These are phyloP conservation scores for Kondoa subrosea DNA, from an alignment of 768 basidiomycete genomes.

Conservation along the genomic window DNA sequence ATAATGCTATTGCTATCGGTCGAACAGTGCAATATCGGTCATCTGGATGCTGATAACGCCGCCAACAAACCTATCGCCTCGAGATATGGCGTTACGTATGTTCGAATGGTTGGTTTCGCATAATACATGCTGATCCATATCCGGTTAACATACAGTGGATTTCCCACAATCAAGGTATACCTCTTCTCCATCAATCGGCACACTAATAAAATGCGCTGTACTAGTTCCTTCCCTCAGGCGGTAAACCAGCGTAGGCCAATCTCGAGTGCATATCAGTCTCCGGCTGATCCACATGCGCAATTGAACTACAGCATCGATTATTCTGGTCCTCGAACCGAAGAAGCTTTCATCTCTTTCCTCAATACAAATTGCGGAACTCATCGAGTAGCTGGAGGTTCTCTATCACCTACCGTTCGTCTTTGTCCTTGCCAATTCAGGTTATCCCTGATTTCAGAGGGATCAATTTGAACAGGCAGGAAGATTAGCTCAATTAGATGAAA, in stretches of 20 bases:
- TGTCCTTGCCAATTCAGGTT: not conserved
- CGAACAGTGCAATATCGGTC: slow-evolving; percentile 72
- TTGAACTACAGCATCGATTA: slow-evolving; percentile 51
- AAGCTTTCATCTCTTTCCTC: slow-evolving; percentile 58
- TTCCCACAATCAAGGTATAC: slow-evolving; percentile 68
- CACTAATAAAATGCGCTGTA: not conserved
- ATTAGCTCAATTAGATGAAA: slow-evolving; percentile 52
- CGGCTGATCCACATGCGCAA: slow-evolving; percentile 4
- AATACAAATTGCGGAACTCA: slow-evolving; percentile 75
- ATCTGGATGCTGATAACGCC: slow-evolving; percentile 73
- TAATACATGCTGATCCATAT: not conserved
- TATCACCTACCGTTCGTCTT: slow-evolving; percentile 42
- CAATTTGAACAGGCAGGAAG: slow-evolving; percentile 53
- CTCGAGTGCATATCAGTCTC: slow-evolving; percentile 6
- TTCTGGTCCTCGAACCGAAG: slow-evolving; percentile 51
- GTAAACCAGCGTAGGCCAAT: not conserved
- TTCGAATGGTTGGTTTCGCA: not conserved
- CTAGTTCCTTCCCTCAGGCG: slow-evolving; percentile 56
- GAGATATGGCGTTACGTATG: slow-evolving; percentile 47
- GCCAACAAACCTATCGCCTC: slow-evolving; percentile 53
- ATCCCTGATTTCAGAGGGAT: not conserved
- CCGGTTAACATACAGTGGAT: slow-evolving; percentile 35
- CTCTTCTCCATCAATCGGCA: not conserved
- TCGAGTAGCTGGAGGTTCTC: slow-evolving; percentile 62
- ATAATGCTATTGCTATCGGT: slow-evolving; percentile 46